phyloP scores from a whole-genome alignment of 1,284 basidiomycete genomes.

The Exobasidium cylindrosporum region DNA sequence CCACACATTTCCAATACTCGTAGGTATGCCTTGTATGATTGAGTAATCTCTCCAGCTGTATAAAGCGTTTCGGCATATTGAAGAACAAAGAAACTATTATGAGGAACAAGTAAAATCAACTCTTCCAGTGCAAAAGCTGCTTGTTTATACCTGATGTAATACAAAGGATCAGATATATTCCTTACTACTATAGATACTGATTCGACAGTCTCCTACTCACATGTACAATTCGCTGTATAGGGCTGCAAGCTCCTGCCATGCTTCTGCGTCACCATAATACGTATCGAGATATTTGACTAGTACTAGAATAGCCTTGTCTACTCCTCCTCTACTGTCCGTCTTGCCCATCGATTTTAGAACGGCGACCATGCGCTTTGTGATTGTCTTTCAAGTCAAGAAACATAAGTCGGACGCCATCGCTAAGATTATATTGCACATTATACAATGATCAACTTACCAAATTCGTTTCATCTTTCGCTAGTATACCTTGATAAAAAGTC shows the following conservation, averaged over 20 bases:
- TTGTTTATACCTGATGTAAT: slow-evolving; percentile 61
- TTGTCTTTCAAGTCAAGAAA: slow-evolving; percentile 60
- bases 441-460: slow-evolving; percentile 62
- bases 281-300: slow-evolving; percentile 80
- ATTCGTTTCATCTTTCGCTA: slow-evolving; percentile 72
- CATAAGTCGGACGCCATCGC: not conserved
- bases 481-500: slow-evolving; percentile 67
- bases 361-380: slow-evolving; percentile 79
- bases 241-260: slow-evolving; percentile 88
- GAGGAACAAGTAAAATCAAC: slow-evolving; percentile 74
- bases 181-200: slow-evolving; percentile 45
- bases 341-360: slow-evolving; percentile 56
- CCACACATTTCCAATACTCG: slow-evolving; percentile 44
- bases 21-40: slow-evolving; percentile 48
- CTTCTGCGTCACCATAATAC: slow-evolving; percentile 87
- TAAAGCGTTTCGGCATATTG: slow-evolving; percentile 84
- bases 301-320: slow-evolving; percentile 67
- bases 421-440: too few species aligned
- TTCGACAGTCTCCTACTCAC: slow-evolving; percentile 59
- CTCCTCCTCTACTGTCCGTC: slow-evolving; percentile 14
- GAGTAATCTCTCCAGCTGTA: slow-evolving; percentile 65
- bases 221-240: slow-evolving; percentile 76
- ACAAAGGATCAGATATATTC: too few species aligned
- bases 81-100: slow-evolving; percentile 77
- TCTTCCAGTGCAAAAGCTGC: slow-evolving; percentile 76